Evolutionary conservation across 345 rosid genomes (phyloP).

Genomic region (Xanthoceras sorbifolium): DNA sequence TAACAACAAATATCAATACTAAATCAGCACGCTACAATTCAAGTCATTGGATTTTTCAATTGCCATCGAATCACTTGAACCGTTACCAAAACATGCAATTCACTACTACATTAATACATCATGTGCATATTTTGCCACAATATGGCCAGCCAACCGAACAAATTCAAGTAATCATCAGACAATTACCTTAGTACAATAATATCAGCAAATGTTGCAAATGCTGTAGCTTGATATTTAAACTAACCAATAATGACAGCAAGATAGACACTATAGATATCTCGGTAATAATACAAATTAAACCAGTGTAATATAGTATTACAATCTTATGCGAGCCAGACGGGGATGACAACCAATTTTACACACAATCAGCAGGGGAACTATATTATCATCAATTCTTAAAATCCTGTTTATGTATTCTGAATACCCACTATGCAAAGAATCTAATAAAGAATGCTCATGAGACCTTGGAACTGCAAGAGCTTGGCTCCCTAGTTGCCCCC

Average conservation of each 20-base stretch:
- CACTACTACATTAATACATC: neutral
- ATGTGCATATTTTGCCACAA: neutral
- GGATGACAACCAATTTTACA: too few relatives aligned
- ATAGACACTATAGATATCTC: too few relatives aligned
- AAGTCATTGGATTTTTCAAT: neutral
- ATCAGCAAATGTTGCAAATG: neutral
- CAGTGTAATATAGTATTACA: neutral
- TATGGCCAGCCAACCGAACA: neutral
- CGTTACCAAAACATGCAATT: neutral
- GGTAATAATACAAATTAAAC: too few relatives aligned
- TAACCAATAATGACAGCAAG: neutral
- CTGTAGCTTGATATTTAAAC: neutral
- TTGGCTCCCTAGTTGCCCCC: neutral
- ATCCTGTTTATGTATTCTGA: neutral
- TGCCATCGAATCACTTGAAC: neutral
- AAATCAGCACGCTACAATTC: constrained; percentile 15
- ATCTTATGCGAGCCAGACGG: neutral
- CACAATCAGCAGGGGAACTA: too few relatives aligned
- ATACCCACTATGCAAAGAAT: neutral
- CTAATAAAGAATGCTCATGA: neutral
- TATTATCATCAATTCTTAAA: neutral
- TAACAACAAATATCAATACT: neutral
- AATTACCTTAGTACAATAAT: neutral
- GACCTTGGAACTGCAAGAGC: neutral
- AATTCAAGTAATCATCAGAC: neutral